Evolutionary conservation across 176 grass and related monocot species (phyloP).

Genomic region (Paspalum notatum): DNA sequence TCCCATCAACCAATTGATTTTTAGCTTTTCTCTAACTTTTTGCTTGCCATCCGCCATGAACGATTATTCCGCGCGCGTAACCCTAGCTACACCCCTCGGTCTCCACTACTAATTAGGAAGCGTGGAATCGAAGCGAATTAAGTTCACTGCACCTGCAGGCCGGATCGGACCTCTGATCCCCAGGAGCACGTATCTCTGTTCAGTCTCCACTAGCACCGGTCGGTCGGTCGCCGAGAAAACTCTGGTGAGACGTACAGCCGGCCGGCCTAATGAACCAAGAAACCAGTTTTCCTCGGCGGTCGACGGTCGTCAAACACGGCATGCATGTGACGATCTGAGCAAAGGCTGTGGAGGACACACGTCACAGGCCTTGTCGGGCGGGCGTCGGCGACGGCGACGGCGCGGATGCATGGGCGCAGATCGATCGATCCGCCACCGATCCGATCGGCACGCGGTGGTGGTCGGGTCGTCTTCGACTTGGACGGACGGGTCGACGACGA

Average conservation of each 20-base stretch:
- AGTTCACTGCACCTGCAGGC: not conserved
- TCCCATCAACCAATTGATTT: too few relatives aligned
- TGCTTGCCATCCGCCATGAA: too few relatives aligned
- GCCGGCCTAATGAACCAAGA: not conserved
- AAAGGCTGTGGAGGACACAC: not conserved
- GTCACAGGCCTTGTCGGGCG: conserved; percentile 38
- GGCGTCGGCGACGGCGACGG: conserved; percentile 17
- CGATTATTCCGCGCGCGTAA: too few relatives aligned
- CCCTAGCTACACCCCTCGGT: too few relatives aligned
- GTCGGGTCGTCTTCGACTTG: not conserved
- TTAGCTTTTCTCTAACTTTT: too few relatives aligned
- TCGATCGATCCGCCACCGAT: too few relatives aligned
- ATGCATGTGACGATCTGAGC: conserved; percentile 22
- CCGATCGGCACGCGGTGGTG: not conserved
- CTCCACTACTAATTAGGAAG: too few relatives aligned
- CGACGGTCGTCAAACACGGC: not conserved
- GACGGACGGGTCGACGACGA: not conserved
- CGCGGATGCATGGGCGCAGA: not conserved
- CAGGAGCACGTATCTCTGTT: not conserved
- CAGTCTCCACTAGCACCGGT: conserved; percentile 9
- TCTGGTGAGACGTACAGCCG: not conserved
- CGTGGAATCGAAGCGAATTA: not conserved
- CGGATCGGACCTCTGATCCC: too few relatives aligned
- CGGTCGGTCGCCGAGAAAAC: not conserved
- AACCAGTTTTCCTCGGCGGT: not conserved